Conservation (phyloP, 345 rosid species). For the Eutrema yunnanense region DNA sequence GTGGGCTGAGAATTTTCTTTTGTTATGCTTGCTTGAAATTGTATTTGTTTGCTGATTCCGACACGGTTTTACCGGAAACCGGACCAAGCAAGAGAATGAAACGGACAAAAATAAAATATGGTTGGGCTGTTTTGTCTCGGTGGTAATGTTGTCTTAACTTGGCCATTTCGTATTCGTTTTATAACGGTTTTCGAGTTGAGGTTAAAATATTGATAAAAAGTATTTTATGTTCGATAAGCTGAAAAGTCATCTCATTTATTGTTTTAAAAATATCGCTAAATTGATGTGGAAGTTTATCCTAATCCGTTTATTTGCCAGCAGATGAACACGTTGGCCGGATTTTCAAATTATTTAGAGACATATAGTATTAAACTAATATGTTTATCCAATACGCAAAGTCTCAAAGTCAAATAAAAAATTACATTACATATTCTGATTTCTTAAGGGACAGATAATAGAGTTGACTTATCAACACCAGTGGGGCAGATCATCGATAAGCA, state of each 20-base stretch:
- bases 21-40: too few species aligned
- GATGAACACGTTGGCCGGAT: constrained; percentile 11
- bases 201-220: neutral
- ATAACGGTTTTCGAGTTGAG: constrained; percentile 17
- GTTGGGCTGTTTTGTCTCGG: constrained; percentile 9
- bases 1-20: neutral
- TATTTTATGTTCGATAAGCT: constrained; percentile 4
- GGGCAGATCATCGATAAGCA: constrained; percentile 20
- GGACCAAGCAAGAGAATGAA: constrained; percentile 2
- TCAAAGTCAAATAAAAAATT: neutral
- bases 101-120: constrained; percentile 17
- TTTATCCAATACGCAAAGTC: constrained; percentile 1
- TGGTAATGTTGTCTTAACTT: constrained; percentile 24
- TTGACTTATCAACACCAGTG: constrained; percentile 14
- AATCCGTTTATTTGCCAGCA: constrained; percentile 20
- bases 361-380: neutral
- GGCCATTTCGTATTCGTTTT: constrained; percentile 16
- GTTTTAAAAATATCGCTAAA: neutral
- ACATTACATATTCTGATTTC: neutral
- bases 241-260: constrained; percentile 19
- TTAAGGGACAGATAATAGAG: constrained; percentile 14
- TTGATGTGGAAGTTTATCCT: constrained; percentile 16
- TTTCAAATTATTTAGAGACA: neutral
- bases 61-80: neutral
- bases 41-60: neutral